Evolutionary conservation across 1,139 yeast genomes (phyloP).

Genomic region (Kurtzmaniella quercitrusa): DNA sequence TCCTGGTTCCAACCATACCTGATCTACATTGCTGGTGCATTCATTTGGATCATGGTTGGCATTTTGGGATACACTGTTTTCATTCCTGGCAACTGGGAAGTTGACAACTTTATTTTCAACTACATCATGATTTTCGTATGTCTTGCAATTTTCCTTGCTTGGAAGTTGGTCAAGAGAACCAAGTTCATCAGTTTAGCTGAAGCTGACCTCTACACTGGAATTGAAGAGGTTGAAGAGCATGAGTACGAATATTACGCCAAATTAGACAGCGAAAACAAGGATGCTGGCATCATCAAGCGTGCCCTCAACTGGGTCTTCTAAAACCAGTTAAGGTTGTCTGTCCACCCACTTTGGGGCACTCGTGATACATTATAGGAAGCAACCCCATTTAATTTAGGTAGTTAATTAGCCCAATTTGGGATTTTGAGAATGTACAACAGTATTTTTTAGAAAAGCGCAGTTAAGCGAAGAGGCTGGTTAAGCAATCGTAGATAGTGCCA

Average conservation of each 20-base stretch:
- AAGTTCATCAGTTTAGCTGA: slow-evolving; percentile 25
- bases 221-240: slow-evolving; percentile 40
- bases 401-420: not conserved
- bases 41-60: slow-evolving; percentile 32
- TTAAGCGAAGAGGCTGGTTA: not conserved
- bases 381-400: not conserved
- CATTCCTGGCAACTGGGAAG: slow-evolving; percentile 26
- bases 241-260: slow-evolving; percentile 37
- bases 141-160: slow-evolving; percentile 24
- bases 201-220: slow-evolving; percentile 33
- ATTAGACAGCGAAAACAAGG: slow-evolving; percentile 13
- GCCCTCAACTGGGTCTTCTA: slow-evolving; percentile 10
- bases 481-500: no score
- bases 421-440: not conserved
- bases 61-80: slow-evolving; percentile 38
- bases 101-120: slow-evolving; percentile 36
- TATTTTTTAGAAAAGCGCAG: not conserved
- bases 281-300: slow-evolving; percentile 6
- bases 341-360: no score
- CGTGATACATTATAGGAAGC: no score
- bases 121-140: slow-evolving; percentile 38
- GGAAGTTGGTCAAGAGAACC: slow-evolving; percentile 32
- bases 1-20: slow-evolving; percentile 33
- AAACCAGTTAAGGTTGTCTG: not conserved
- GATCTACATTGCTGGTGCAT: slow-evolving; percentile 23